phyloP scores from a whole-genome alignment of 1,284 basidiomycete species.

The Quambalaria eucalypti region DNA sequence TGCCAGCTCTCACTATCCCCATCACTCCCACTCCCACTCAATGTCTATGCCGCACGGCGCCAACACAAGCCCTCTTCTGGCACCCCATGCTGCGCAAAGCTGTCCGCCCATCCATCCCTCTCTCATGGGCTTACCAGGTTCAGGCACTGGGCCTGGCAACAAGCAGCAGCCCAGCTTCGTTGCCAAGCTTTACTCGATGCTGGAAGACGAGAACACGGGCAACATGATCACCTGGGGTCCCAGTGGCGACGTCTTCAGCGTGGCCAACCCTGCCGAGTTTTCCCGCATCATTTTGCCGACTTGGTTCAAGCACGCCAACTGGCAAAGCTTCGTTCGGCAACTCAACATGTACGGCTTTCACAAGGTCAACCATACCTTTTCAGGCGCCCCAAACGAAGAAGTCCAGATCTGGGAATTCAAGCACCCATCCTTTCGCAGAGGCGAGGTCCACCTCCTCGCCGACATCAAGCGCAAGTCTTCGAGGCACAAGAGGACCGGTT shows the following conservation, averaged over 20 bases:
- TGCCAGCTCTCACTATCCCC: too few species aligned
- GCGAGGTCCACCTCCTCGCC: slow-evolving; percentile 29
- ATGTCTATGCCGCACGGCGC: not conserved
- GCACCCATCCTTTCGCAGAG: slow-evolving; percentile 32
- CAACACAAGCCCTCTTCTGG: not conserved
- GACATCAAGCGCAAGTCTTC: slow-evolving; percentile 41
- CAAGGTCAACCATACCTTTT: slow-evolving; percentile 41
- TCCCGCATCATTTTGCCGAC: slow-evolving; percentile 33
- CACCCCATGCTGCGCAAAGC: slow-evolving; percentile 5
- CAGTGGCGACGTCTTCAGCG: slow-evolving; percentile 30
- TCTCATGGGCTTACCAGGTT: slow-evolving; percentile 27
- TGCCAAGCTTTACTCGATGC: slow-evolving; percentile 39
- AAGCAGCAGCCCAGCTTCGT: slow-evolving; percentile 41
- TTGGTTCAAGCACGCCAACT: slow-evolving; percentile 44
- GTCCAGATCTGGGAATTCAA: slow-evolving; percentile 41
- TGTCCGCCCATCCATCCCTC: slow-evolving; percentile 32
- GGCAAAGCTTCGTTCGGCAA: slow-evolving; percentile 42
- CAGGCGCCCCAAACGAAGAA: slow-evolving; percentile 30
- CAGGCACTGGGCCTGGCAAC: slow-evolving; percentile 25
- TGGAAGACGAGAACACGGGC: slow-evolving; percentile 32
- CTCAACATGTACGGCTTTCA: slow-evolving; percentile 40
- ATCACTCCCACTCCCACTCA: too few species aligned
- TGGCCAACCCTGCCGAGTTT: slow-evolving; percentile 38
- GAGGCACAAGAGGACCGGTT: slow-evolving; percentile 23
- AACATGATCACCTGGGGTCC: slow-evolving; percentile 35